These are phyloP conservation scores for Plantago coronopus DNA, from an alignment of 305 asterid genomes.

Conservation along the genomic window DNA sequence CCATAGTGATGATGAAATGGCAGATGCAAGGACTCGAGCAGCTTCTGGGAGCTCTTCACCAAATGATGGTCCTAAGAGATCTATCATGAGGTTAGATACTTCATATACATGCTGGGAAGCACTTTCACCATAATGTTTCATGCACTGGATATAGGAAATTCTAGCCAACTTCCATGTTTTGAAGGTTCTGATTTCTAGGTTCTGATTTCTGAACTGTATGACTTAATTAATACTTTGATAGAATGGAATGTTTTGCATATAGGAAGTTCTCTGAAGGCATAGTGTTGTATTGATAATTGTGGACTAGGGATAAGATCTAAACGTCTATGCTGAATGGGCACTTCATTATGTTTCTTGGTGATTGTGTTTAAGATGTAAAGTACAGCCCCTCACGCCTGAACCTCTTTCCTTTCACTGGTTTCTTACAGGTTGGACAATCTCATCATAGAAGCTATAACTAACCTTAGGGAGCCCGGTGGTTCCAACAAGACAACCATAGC, in stretches of 20 bases:
- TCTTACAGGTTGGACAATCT: constrained; percentile 81
- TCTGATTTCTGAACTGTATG: too few relatives aligned
- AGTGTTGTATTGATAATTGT: too few relatives aligned
- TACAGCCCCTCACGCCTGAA: constrained; percentile 22
- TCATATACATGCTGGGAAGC: constrained; percentile 14
- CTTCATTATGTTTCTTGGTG: constrained; percentile 10
- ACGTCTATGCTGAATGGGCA: neutral
- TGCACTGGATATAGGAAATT: neutral
- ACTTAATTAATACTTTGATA: constrained; percentile 3
- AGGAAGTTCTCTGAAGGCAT: too few relatives aligned
- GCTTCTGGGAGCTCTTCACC: constrained; percentile 81
- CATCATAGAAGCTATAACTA: constrained; percentile 85
- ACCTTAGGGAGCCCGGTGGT: constrained; percentile 81
- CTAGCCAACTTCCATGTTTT: too few relatives aligned
- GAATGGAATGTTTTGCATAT: neutral
- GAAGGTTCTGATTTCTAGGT: too few relatives aligned
- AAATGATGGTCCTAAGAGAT: constrained; percentile 67
- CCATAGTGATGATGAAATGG: constrained; percentile 73
- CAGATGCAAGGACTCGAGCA: constrained; percentile 44
- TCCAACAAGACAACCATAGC: constrained; percentile 85
- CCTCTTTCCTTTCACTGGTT: constrained; percentile 24
- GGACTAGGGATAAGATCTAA: neutral
- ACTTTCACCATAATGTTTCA: constrained; percentile 14
- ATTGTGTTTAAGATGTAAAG: constrained; percentile 20
- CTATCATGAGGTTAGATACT: constrained; percentile 70